Conservation (phyloP, 768 basidiomycete genomes). For the Sarcomyxa edulis region DNA sequence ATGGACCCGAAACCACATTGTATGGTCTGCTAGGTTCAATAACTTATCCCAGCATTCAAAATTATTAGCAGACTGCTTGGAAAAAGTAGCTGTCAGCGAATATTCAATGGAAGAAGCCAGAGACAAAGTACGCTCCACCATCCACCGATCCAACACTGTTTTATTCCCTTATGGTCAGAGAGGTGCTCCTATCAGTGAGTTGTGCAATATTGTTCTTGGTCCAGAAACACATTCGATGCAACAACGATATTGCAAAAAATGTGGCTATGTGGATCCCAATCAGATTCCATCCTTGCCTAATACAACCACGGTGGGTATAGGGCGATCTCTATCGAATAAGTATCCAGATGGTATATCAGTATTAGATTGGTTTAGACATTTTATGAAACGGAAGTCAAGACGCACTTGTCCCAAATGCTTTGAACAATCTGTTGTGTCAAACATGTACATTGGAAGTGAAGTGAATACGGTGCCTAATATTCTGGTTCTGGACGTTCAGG, state of each 20-base stretch:
- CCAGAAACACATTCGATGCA: too few species aligned
- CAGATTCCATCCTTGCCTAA: too few species aligned
- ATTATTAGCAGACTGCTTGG: not conserved
- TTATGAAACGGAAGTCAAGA: not conserved
- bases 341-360: not conserved
- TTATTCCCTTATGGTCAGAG: conserved; percentile 1
- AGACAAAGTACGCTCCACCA: not conserved
- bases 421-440: too few species aligned
- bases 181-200: not conserved
- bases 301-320: not conserved
- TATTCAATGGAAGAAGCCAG: not conserved
- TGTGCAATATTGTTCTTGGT: not conserved
- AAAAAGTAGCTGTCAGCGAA: not conserved
- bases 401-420: not conserved
- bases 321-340: not conserved
- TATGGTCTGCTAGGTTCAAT: not conserved
- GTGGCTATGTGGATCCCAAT: too few species aligned
- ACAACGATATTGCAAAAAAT: too few species aligned
- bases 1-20: too few species aligned
- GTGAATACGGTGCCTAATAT: conserved; percentile 2
- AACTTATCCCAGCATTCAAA: not conserved
- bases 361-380: not conserved
- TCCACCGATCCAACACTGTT: not conserved
- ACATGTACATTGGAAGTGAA: not conserved
- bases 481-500: not conserved